These are phyloP conservation scores for Trichoderma brevicompactum DNA, from an alignment of 2,329 filamentous ascomycete species.

Conservation along the genomic window DNA sequence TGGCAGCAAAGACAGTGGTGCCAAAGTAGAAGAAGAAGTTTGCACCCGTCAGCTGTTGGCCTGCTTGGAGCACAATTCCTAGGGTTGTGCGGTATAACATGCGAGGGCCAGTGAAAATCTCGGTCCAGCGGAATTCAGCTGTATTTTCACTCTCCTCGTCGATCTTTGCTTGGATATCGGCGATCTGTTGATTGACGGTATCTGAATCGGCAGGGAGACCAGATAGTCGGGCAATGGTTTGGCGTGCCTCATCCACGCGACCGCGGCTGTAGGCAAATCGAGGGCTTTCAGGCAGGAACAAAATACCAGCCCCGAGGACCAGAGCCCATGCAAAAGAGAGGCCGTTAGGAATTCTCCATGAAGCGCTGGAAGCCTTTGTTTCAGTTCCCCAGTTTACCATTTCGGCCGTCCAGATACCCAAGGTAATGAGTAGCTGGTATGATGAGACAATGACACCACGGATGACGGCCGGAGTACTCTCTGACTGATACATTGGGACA, in stretches of 20 bases:
- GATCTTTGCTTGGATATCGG: conserved; percentile 20
- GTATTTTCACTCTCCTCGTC: conserved; percentile 17
- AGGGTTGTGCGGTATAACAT: conserved; percentile 18
- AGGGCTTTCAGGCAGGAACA: conserved; percentile 20
- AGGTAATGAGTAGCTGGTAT: conserved; percentile 23
- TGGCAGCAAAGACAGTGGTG: conserved; percentile 19
- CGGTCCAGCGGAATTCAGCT: conserved; percentile 6
- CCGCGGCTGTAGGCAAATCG: conserved; percentile 21
- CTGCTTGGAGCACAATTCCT: conserved; percentile 13
- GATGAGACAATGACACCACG: conserved; percentile 25
- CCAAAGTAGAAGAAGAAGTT: conserved; percentile 28
- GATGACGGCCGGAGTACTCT: conserved; percentile 22
- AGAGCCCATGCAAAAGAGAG: conserved; percentile 23
- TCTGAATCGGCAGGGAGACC: conserved; percentile 2
- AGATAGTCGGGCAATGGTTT: conserved; percentile 15
- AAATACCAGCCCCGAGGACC: conserved; percentile 12
- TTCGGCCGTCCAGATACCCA: conserved; percentile 24
- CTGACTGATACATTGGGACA: conserved; percentile 23
- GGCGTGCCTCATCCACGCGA: conserved; percentile 15
- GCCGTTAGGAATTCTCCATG: conserved; percentile 22
- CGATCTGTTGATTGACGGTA: conserved; percentile 20
- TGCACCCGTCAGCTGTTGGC: conserved; percentile 22
- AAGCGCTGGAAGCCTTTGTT: conserved; percentile 9
- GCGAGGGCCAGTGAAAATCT: conserved; percentile 21
- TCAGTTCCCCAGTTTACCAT: conserved; percentile 27